Percentiles rank a stretch among this genome's conserved stretches.
Evolutionary conservation across 768 basidiomycete genomes (phyloP).

Genomic region (Trametes villosa): DNA sequence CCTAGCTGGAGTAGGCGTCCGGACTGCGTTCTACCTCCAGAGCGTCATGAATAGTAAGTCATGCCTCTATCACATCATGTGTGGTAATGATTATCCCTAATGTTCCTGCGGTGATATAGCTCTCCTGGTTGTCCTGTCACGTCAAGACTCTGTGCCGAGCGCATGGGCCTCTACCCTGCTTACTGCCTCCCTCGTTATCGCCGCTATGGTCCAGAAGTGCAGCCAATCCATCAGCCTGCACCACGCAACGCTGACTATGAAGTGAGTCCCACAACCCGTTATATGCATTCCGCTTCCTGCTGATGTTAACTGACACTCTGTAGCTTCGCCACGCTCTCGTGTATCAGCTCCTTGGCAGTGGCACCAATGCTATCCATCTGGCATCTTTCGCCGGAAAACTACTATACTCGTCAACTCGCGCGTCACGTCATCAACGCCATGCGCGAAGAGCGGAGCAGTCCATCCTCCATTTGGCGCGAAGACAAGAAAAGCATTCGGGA

Average conservation of each 20-base stretch:
- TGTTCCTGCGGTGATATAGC: too few relatives aligned
- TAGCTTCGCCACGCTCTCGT: constrained; percentile 31
- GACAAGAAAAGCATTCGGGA: constrained; percentile 21
- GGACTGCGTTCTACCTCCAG: constrained; percentile 34
- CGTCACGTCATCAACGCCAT: constrained; percentile 18
- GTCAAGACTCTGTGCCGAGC: constrained; percentile 31
- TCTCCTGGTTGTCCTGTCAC: constrained; percentile 31
- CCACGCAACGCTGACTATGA: constrained; percentile 32
- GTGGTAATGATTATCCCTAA: too few relatives aligned
- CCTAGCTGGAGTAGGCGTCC: constrained; percentile 32
- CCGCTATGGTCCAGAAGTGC: constrained; percentile 32
- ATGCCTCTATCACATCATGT: background rate
- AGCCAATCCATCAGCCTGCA: constrained; percentile 27
- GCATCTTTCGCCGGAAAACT: constrained; percentile 25
- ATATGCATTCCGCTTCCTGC: too few relatives aligned
- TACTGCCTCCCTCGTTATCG: constrained; percentile 31
- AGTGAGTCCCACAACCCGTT: constrained; percentile 23
- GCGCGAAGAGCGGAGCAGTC: constrained; percentile 2
- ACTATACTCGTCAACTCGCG: constrained; percentile 21
- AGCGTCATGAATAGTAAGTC: constrained; percentile 32
- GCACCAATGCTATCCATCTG: constrained; percentile 34
- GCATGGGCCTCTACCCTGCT: constrained; percentile 34
- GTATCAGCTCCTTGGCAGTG: constrained; percentile 33
- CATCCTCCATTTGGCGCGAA: constrained; percentile 4
- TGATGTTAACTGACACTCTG: too few relatives aligned